phyloP scores from a whole-genome alignment of 225 moss, liverwort and hornwort species.

The Pseudoscleropodium purum region DNA sequence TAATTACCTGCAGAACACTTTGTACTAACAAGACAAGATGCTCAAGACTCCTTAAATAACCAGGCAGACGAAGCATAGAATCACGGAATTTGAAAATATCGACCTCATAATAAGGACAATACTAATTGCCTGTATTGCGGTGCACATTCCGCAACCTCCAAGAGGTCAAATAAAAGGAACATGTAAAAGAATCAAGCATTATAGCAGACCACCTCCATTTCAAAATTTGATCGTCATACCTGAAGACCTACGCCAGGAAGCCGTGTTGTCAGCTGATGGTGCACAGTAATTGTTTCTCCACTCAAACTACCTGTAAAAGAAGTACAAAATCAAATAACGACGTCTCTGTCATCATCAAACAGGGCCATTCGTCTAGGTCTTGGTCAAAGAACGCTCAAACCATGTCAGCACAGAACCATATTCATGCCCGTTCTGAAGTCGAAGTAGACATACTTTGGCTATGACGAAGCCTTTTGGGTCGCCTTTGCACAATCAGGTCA shows the following conservation, averaged over 20 bases:
- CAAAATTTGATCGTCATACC: slow-evolving; percentile 12
- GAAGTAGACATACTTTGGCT: background rate
- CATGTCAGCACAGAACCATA: background rate
- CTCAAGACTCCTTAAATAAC: background rate
- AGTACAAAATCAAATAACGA: background rate
- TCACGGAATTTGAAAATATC: background rate
- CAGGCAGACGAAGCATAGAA: background rate
- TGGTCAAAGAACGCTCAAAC: background rate
- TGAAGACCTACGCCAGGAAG: slow-evolving; percentile 58
- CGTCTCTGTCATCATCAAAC: background rate
- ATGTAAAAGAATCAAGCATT: background rate
- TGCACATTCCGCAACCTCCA: background rate
- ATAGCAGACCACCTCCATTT: background rate
- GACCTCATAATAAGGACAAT: background rate
- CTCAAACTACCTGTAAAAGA: background rate
- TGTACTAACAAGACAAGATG: background rate
- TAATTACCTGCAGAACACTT: background rate
- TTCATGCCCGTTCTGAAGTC: background rate
- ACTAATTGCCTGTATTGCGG: background rate
- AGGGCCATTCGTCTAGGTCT: background rate
- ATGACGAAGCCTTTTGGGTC: slow-evolving; percentile 13
- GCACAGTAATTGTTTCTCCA: slow-evolving; percentile 31
- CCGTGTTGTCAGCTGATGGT: slow-evolving; percentile 57
- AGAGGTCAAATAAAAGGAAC: background rate
- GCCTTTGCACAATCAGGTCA: slow-evolving; percentile 24